Percentiles rank a stretch among this genome's conserved stretches.
Conservation (phyloP, 129 eudicot species). For the Chrysanthemum seticuspe region DNA sequence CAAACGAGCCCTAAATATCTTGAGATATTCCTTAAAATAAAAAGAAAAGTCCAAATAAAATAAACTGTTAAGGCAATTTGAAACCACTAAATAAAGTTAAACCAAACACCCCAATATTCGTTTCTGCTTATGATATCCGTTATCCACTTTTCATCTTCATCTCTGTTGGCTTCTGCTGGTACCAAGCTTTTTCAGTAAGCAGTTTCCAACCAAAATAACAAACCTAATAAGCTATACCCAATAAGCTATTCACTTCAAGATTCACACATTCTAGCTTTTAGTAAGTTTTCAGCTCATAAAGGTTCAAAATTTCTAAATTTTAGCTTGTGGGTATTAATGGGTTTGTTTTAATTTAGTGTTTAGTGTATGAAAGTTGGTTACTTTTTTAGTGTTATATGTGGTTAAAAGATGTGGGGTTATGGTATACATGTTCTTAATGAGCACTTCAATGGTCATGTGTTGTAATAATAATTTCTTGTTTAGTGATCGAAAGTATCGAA, state of each 20-base stretch:
- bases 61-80: no score
- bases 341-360: slow-evolving; percentile 23
- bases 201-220: not conserved
- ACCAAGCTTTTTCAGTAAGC: not conserved
- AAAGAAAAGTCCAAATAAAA: no score
- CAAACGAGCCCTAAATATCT: no score
- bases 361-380: slow-evolving; percentile 20
- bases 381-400: slow-evolving; percentile 40
- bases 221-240: no score
- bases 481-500: slow-evolving; percentile 25
- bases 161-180: slow-evolving; percentile 19
- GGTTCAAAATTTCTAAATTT: slow-evolving; percentile 12
- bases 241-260: no score
- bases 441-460: slow-evolving; percentile 63
- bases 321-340: slow-evolving; percentile 29
- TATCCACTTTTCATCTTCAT: slow-evolving; percentile 16
- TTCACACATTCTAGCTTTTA: not conserved
- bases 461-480: slow-evolving; percentile 44
- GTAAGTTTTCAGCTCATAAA: slow-evolving; percentile 11
- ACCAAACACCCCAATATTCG: no score
- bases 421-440: slow-evolving; percentile 73
- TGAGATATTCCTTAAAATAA: no score
- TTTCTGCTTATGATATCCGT: not conserved
- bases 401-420: slow-evolving; percentile 73
- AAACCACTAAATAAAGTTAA: no score